Evolutionary conservation across 2,329 filamentous ascomycete species (phyloP).

Genomic region (Neurospora sp.): DNA sequence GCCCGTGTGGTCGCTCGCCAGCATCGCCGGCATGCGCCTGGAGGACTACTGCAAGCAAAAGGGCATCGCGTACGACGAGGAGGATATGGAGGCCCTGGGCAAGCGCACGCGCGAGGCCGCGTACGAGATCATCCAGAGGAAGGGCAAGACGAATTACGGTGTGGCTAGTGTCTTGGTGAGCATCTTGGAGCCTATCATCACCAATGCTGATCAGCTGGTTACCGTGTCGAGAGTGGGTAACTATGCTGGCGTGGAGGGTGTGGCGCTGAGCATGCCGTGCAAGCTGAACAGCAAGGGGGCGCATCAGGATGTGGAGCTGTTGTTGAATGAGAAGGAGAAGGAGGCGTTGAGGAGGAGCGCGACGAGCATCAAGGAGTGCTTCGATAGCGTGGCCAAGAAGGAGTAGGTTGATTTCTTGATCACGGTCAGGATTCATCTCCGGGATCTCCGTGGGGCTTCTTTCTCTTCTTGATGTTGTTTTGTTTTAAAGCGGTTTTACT

Average conservation of each 20-base stretch:
- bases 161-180: conserved; percentile 22
- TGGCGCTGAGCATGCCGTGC: conserved; percentile 21
- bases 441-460: neutral
- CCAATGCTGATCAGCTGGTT: conserved; percentile 19
- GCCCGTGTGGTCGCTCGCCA: conserved; percentile 23
- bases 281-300: conserved; percentile 19
- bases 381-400: neutral
- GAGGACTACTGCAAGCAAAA: conserved; percentile 18
- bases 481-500: neutral
- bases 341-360: conserved; percentile 17
- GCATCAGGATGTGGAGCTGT: conserved; percentile 17
- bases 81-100: conserved; percentile 17
- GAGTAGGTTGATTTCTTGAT: neutral
- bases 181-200: conserved; percentile 22
- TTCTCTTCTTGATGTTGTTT: neutral
- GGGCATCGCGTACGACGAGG: conserved; percentile 16
- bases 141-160: conserved; percentile 25
- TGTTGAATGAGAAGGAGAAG: conserved; percentile 16
- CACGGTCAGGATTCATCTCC: neutral
- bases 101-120: conserved; percentile 20
- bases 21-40: conserved; percentile 22
- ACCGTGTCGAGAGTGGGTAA: conserved; percentile 20
- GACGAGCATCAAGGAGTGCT: conserved; percentile 15
- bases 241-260: conserved; percentile 19
- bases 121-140: conserved; percentile 24